Evolutionary conservation across 1,284 basidiomycete genomes (phyloP).

Genomic region (Xerocomus amazonicus): DNA sequence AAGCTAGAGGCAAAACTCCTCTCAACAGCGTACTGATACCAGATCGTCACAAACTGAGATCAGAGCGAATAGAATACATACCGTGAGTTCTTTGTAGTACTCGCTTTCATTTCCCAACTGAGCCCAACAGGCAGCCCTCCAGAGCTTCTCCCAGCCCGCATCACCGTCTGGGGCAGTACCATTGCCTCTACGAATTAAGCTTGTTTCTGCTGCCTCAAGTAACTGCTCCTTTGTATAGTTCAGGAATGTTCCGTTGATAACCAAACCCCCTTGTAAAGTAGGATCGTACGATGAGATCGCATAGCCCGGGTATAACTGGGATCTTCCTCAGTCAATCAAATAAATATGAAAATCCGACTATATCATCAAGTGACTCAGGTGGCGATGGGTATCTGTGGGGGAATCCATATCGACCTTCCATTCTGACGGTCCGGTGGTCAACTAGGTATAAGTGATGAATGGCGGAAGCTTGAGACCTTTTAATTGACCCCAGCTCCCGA

Average conservation of each 20-base stretch:
- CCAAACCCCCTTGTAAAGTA: constrained; percentile 40
- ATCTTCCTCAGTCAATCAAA: constrained; percentile 13
- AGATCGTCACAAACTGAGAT: constrained; percentile 1
- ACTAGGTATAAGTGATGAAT: not conserved
- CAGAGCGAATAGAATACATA: constrained; percentile 31
- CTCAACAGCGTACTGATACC: constrained; percentile 53
- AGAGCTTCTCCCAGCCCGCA: constrained; percentile 75
- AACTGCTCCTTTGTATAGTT: constrained; percentile 53
- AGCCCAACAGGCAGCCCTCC: constrained; percentile 72
- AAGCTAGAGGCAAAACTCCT: constrained; percentile 63
- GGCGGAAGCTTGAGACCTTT: constrained; percentile 53
- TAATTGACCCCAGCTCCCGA: constrained; percentile 72
- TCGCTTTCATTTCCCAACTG: constrained; percentile 56
- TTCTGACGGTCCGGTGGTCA: constrained; percentile 44
- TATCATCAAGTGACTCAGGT: constrained; percentile 70
- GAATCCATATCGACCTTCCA: constrained; percentile 75
- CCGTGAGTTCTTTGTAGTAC: constrained; percentile 65
- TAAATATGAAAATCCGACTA: not conserved
- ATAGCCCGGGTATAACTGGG: constrained; percentile 66
- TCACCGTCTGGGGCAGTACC: constrained; percentile 71
- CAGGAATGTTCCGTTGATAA: constrained; percentile 32
- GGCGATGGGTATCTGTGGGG: constrained; percentile 63
- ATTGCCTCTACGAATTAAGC: constrained; percentile 62
- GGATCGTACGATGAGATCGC: constrained; percentile 56
- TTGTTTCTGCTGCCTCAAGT: constrained; percentile 51